Evolutionary conservation across 2,329 filamentous ascomycete genomes (phyloP).

Genomic region (Grosmannia serpens): DNA sequence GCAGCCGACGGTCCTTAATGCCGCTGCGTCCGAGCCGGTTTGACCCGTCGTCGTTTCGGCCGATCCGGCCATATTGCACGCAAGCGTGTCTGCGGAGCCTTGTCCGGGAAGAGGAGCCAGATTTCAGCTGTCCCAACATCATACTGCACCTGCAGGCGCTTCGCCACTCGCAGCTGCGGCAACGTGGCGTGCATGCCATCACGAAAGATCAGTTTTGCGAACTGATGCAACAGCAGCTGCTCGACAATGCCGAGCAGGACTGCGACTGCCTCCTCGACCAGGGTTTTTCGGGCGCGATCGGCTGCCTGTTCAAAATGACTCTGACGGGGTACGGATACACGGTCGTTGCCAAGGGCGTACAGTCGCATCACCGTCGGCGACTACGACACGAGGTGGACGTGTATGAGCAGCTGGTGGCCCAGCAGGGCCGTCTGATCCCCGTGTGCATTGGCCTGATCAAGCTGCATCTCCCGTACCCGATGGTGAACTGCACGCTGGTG

Average conservation of each 20-base stretch:
- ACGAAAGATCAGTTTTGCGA: not conserved
- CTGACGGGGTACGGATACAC: constrained; percentile 9
- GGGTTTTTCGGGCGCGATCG: constrained; percentile 1
- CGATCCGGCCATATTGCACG: constrained; percentile 6
- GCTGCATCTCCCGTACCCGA: constrained; percentile 5
- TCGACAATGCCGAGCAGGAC: constrained; percentile 1
- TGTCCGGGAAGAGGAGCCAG: not conserved
- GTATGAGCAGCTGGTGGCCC: constrained; percentile 2
- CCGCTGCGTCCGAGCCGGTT: not conserved
- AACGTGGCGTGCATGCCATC: not conserved
- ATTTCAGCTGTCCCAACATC: constrained; percentile 1
- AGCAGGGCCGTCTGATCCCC: constrained; percentile 9
- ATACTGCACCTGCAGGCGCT: not conserved
- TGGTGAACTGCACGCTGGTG: constrained; percentile 5
- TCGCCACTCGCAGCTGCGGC: not conserved
- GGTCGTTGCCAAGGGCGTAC: constrained; percentile 9
- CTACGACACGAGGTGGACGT: constrained; percentile 1
- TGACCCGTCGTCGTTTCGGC: constrained; percentile 6
- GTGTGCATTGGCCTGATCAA: constrained; percentile 8
- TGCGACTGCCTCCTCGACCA: not conserved
- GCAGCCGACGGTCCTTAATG: not conserved
- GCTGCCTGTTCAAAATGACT: constrained; percentile 10
- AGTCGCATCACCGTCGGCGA: not conserved
- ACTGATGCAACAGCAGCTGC: not conserved
- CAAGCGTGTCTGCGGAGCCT: not conserved